These are phyloP conservation scores for Blastobotrys buckinghamii DNA, from an alignment of 1,139 yeast species.

Conservation along the genomic window DNA sequence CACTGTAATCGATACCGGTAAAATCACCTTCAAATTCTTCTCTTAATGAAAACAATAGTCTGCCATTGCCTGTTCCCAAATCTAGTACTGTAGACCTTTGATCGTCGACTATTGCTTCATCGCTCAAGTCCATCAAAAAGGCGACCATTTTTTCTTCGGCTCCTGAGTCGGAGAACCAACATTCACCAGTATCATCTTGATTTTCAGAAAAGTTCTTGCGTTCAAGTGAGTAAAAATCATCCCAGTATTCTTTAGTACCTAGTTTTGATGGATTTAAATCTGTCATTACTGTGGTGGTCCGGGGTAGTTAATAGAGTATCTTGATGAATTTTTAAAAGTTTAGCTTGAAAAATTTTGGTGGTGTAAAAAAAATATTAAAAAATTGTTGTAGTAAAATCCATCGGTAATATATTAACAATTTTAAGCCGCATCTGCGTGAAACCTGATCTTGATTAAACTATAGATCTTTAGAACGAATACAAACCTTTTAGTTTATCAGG, in stretches of 20 bases:
- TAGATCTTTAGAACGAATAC: too few species aligned
- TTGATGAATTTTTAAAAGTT: too few species aligned
- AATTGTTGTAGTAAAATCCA: too few species aligned
- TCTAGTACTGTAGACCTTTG: conserved; percentile 49
- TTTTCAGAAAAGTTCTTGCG: conserved; percentile 62
- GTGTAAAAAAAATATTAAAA: too few species aligned
- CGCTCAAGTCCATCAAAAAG: conserved; percentile 46
- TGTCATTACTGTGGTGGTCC: conserved; percentile 4
- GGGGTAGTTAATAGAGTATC: too few species aligned
- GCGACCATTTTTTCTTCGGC: conserved; percentile 80
- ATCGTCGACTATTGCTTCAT: conserved; percentile 21
- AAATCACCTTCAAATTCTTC: conserved; percentile 43
- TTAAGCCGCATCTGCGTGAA: too few species aligned
- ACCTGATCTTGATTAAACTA: too few species aligned
- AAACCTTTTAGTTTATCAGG: too few species aligned
- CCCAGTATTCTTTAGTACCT: conserved; percentile 51
- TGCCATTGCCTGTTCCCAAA: conserved; percentile 96
- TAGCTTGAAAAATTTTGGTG: too few species aligned
- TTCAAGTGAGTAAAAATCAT: conserved; percentile 72
- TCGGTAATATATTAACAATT: too few species aligned
- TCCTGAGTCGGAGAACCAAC: conserved; percentile 92
- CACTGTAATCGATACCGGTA: conserved; percentile 83
- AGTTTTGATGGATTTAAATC: conserved; percentile 23
- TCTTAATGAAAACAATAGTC: conserved; percentile 65
- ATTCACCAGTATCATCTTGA: conserved; percentile 83